Base-by-base conservation (phyloP, 1,139 yeast species). In the Suhomyces coccinellae region DNA sequence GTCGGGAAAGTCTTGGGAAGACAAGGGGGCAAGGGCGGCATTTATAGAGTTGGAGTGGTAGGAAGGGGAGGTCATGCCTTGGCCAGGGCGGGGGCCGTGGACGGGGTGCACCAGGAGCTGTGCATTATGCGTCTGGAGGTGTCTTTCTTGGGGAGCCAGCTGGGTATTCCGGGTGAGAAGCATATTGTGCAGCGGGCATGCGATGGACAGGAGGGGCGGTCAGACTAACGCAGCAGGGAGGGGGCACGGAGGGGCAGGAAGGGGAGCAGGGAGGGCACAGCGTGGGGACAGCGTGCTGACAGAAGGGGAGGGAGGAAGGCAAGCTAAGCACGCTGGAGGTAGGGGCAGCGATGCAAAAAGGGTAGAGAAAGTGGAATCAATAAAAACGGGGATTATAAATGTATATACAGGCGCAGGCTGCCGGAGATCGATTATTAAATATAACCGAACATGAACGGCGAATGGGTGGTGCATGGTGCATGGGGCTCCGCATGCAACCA, bases 131-230 rank as follows among this genome's bases (percentile, higher is more conserved):
- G 29, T 26, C 29, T 26, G 24, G 36, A 41, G 17, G 36, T 33
- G 44, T 36, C 40, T 32, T 12, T 41, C 40, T 24, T 41, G 40
- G 16, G 41, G 45, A n/a, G 30, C 33, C 40, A 27, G 40, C 31
- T 42, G 37, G 36, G 41, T 29, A n/a, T 42, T 42, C 26, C 45
- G 22, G 27, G 40, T 33, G 17, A 44, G 47, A 37, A 44, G 41
- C 47, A 44, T 44, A 44, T 44, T 32, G 28, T 34, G 28, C 22
- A 26, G 28, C 28, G 26, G 29, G 36, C 38, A 36, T 36, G 24
- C 15, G 26, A 17, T 24, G 17, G 22, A 27, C 24, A 26, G 24
- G 8, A 4, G 20, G 24, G 8, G 24, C 2, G 24, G 24, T 20
- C 24, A 20, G 24, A 6, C 24, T 4, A 20, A 6, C 24, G 24